Percentiles rank a stretch among this genome's conserved stretches.
Evolutionary conservation across 106 monocot genomes (phyloP).

Genomic region (Allium cepa): DNA sequence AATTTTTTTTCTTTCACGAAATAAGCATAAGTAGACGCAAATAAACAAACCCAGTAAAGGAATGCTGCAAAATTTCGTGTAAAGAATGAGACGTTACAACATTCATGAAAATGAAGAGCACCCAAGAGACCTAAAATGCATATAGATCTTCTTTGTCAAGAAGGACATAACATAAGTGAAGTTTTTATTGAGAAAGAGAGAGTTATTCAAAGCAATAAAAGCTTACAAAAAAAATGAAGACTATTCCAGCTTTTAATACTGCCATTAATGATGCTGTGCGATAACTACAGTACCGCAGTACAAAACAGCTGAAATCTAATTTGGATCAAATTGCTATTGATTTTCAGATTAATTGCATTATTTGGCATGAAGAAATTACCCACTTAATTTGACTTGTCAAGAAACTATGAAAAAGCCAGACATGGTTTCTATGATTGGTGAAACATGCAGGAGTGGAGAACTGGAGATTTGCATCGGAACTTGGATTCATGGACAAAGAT

Average conservation of each 20-base stretch:
- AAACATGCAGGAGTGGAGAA: too few species aligned
- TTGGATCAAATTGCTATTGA: too few species aligned
- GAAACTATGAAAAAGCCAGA: too few species aligned
- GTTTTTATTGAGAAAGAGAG: not conserved
- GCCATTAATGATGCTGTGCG: not conserved
- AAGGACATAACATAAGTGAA: not conserved
- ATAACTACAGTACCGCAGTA: not conserved
- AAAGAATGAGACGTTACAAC: not conserved
- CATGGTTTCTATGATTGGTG: too few species aligned
- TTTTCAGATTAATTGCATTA: too few species aligned
- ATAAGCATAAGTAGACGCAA: not conserved
- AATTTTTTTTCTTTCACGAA: not conserved
- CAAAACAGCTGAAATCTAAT: too few species aligned
- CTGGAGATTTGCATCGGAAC: too few species aligned
- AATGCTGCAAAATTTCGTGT: not conserved
- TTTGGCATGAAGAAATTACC: too few species aligned
- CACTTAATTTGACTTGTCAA: too few species aligned
- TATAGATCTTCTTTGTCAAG: not conserved
- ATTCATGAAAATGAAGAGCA: not conserved
- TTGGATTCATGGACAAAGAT: too few species aligned
- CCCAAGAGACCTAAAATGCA: not conserved
- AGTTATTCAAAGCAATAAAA: not conserved
- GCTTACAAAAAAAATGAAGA: not conserved
- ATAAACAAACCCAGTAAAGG: not conserved
- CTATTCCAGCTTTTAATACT: not conserved